Base-by-base conservation (phyloP, 2,329 filamentous ascomycete genomes). In the Scytalidium sp. region DNA sequence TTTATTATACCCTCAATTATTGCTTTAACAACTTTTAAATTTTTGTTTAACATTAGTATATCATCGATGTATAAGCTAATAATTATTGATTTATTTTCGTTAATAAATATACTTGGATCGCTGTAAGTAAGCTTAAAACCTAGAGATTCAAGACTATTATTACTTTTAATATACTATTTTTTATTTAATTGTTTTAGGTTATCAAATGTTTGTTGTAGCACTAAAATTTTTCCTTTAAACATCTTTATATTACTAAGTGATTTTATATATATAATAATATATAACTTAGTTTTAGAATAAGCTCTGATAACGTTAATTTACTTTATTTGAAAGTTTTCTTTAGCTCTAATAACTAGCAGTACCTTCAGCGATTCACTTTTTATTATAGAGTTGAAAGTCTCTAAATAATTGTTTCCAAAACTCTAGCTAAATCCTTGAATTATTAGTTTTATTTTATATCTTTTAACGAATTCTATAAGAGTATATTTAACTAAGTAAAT, bases 401-500 rank as follows among this genome's bases (percentile, higher is more conserved):
- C 15, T 15, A 36, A 15, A 10, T 22, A 50, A 43, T 50, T 23
- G 6, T 43, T 19, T 2, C 36, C 3, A 15, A 10, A 17, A 2
- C 3, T 39, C 23, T 50, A 21, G 15, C 17, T 22, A 40, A 39
- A 50, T 3, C 41, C n/a, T 43, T 43, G 19, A 10, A n/a, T 19
- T 19, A 43, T n/a, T 22, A 43, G 19, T 25, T n/a, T 36, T 32
- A 27, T 40, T n/a, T 50, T 47, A 3, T 19, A 42, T 1, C 23
- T 13, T 13, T 50, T 22, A 20, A 50, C 21, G 3, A 43, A 13
- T 6, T 40, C 49, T 6, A 23, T 47, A 23, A 22, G 19, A 10
- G 42, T 52, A 15, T 43, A 40, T 41, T 52, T 52, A 11, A 52
- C 58, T 29, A 50, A 59, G 5, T 66, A 65, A 64, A 9, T 51